Evolutionary conservation across 257 asterid genomes (phyloP), one percentile per base, ranked within the genome.

Genomic region (Eucommia ulmoides): DNA sequence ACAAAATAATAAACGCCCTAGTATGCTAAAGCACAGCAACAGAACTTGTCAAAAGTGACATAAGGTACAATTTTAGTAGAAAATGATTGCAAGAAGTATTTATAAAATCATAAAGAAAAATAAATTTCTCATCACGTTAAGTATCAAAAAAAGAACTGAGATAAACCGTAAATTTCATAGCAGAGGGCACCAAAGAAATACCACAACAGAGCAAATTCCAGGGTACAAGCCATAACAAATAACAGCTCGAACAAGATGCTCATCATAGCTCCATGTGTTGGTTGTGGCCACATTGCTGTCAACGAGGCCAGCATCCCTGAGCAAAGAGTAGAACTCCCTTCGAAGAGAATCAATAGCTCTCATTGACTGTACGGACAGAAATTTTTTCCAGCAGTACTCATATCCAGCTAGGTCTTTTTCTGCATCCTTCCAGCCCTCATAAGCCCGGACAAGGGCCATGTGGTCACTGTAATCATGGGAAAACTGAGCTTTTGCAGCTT

Each of bases 401-500:
- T 68, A 59, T 20, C 79, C 93, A 62, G 68, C 53, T 21, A 64
- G 58, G 69, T 82, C 87, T 59, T 41, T 78, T 63, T 88, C 95
- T 50, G 94, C 93, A 61, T 76, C 81, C 72, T 68, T 82, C 93
- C 93, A 89, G 51, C 96, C 96, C 61, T 85, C 85, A 56, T 76
- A 84, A 16, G 97, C 97, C 56, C 91, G 79, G 51, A 82, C 78
- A 67, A 89, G 89, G 49, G 94, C 85, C 55, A 89, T 93, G 64
- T 89, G 97, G 62, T 89, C 96, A 54, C 96, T 89, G 60, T 65
- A 78, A 68, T 73, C 94, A 44, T n/a, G 77, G 52, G 96, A 78
- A 74, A 80, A 84, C 60, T 82, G 94, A 41, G 96, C 94, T 69
- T 89, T 89, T 55, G 97, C 97, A n/a, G 94, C 94, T 41, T 89